Conservation (phyloP, 2,329 filamentous ascomycete species). For the Juglanconis oblonga region DNA sequence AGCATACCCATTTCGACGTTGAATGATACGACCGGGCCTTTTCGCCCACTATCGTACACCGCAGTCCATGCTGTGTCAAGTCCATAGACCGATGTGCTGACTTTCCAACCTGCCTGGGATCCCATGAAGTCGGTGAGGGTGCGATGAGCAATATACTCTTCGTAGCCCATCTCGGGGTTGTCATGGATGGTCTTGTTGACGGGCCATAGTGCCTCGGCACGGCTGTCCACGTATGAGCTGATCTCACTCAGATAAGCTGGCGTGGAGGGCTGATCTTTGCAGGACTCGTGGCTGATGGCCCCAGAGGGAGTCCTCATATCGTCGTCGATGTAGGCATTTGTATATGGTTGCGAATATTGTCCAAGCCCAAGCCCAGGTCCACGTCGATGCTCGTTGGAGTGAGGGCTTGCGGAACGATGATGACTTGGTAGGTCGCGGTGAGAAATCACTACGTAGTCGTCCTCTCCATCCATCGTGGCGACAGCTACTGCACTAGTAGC, state of each 20-base stretch:
- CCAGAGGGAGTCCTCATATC: too few relatives aligned
- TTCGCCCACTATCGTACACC: slow-evolving; percentile 41
- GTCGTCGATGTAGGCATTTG: too few relatives aligned
- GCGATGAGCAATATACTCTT: slow-evolving; percentile 48
- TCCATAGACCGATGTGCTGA: slow-evolving; percentile 49
- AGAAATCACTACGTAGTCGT: not conserved
- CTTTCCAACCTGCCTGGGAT: slow-evolving; percentile 42
- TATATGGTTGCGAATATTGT: not conserved
- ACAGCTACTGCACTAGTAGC: too few relatives aligned
- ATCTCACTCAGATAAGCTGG: slow-evolving; percentile 31
- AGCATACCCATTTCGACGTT: slow-evolving; percentile 44
- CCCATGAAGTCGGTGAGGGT: slow-evolving; percentile 46
- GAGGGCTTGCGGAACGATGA: not conserved
- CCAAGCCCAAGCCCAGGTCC: not conserved
- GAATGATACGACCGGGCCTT: slow-evolving; percentile 45
- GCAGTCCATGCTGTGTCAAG: slow-evolving; percentile 53
- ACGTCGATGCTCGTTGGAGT: too few relatives aligned
- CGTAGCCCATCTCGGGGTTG: slow-evolving; percentile 46
- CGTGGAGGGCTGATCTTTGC: not conserved
- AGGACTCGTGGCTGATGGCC: too few relatives aligned
- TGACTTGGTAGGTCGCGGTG: not conserved
- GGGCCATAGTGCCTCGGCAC: slow-evolving; percentile 37
- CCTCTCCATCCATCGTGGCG: not conserved
- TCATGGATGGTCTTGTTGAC: slow-evolving; percentile 51
- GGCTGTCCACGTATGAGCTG: slow-evolving; percentile 34